These are phyloP conservation scores for Penicillium nucicola DNA, from an alignment of 495 filamentous ascomycete genomes.

Conservation along the genomic window DNA sequence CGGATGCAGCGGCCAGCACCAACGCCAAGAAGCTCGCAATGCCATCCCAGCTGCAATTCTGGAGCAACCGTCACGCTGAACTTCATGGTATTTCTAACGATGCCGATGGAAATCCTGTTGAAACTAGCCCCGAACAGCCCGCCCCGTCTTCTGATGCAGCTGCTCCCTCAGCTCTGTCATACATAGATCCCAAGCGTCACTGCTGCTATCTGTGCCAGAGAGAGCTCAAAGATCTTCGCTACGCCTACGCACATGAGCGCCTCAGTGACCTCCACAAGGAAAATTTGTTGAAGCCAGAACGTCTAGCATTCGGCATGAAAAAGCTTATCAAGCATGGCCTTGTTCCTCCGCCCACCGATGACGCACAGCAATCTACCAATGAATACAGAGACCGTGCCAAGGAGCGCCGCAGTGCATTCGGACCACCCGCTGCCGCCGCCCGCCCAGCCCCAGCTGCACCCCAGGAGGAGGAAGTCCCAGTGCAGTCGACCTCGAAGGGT, in stretches of 20 bases:
- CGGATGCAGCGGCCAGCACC: conserved; percentile 39
- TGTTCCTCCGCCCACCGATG: not conserved
- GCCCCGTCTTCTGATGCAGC: conserved; percentile 9
- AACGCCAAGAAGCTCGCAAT: conserved; percentile 50
- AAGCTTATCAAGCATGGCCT: conserved; percentile 56
- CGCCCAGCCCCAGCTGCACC: conserved; percentile 26
- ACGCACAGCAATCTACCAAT: conserved; percentile 14
- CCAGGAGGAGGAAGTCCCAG: conserved; percentile 33
- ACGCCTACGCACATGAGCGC: conserved; percentile 74
- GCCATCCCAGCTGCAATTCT: conserved; percentile 76
- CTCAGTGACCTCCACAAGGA: conserved; percentile 69
- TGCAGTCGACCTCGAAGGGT: conserved; percentile 67
- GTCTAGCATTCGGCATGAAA: conserved; percentile 54
- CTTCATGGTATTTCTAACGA: conserved; percentile 59
- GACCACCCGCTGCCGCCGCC: conserved; percentile 54
- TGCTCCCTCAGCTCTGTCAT: conserved; percentile 52
- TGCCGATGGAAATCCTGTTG: conserved; percentile 21
- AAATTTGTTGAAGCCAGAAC: conserved; percentile 61
- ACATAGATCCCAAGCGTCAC: conserved; percentile 64
- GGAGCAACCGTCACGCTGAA: conserved; percentile 83
- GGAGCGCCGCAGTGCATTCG: conserved; percentile 74
- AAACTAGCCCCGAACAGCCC: conserved; percentile 8
- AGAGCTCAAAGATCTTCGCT: conserved; percentile 64
- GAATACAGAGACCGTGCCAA: conserved; percentile 81
- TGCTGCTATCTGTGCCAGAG: conserved; percentile 78